Evolutionary conservation across 257 asterid genomes (phyloP).

Genomic region (Solanum peruvianum): DNA sequence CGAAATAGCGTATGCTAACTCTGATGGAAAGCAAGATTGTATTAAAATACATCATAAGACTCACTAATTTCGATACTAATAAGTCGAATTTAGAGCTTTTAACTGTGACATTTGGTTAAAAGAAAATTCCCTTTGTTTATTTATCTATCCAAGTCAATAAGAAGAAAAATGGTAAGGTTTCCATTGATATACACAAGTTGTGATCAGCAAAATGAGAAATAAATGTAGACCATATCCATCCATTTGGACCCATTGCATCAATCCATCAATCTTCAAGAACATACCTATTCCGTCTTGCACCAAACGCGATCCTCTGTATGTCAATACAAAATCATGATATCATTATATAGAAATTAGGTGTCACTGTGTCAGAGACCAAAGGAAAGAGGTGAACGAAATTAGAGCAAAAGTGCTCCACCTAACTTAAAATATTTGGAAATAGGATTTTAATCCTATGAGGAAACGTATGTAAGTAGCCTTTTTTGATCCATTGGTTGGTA

Average conservation of each 20-base stretch:
- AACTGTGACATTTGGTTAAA: background rate
- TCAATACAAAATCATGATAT: background rate
- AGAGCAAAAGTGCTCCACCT: constrained; percentile 4
- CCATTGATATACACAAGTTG: background rate
- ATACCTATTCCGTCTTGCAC: constrained; percentile 74
- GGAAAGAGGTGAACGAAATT: background rate
- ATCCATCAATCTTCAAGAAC: constrained; percentile 56
- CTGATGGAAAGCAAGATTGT: background rate
- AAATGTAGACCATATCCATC: background rate
- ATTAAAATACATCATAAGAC: background rate
- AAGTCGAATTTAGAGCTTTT: background rate
- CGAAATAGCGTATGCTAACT: background rate
- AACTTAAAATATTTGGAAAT: constrained; percentile 89
- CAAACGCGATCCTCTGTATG: constrained; percentile 75
- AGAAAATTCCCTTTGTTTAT: background rate
- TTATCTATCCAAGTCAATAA: background rate
- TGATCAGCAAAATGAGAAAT: background rate
- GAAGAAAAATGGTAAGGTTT: background rate
- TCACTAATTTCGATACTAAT: background rate
- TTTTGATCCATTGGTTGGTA: no score
- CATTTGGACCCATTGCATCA: background rate
- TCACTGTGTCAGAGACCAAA: background rate
- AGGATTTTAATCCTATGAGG: constrained; percentile 90
- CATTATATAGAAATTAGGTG: background rate
- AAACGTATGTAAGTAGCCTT: no score